Conservation (phyloP, 345 rosid species). For the Hevea brasiliensis region DNA sequence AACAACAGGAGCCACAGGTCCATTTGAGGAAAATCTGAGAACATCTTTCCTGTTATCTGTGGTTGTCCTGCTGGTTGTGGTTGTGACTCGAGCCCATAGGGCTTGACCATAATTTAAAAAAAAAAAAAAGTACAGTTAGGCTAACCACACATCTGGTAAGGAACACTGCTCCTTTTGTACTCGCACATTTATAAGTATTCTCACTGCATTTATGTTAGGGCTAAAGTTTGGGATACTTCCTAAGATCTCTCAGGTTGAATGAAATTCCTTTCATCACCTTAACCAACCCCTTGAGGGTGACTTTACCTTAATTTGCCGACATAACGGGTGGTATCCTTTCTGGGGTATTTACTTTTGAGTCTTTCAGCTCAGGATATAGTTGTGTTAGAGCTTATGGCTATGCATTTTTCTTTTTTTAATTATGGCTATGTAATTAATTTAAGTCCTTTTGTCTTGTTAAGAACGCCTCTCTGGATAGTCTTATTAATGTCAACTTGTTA, state of each 20-base stretch:
- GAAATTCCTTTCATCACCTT: too few species aligned
- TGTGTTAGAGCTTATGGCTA: neutral
- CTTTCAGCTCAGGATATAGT: neutral
- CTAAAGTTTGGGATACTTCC: too few species aligned
- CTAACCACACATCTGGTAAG: too few species aligned
- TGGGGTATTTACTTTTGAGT: too few species aligned
- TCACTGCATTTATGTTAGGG: too few species aligned
- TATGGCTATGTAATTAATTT: neutral
- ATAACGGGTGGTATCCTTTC: constrained; percentile 16
- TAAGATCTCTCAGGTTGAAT: too few species aligned
- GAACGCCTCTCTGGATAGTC: neutral
- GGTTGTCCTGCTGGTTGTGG: constrained; percentile 70
- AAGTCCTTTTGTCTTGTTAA: neutral
- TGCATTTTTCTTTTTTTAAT: too few species aligned
- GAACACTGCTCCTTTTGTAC: too few species aligned
- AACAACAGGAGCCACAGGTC: constrained; percentile 31
- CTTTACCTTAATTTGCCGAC: constrained; percentile 50
- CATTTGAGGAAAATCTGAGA: constrained; percentile 60
- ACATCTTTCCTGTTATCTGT: constrained; percentile 64
- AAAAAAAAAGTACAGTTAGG: too few species aligned
- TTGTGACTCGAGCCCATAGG: constrained; percentile 49
- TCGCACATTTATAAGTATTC: too few species aligned
- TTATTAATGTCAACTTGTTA: neutral
- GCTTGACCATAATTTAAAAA: constrained; percentile 55
- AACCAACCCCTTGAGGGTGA: too few species aligned